Conservation (phyloP, 805 yeast genomes). For the Sporopachydermia lactativora region DNA sequence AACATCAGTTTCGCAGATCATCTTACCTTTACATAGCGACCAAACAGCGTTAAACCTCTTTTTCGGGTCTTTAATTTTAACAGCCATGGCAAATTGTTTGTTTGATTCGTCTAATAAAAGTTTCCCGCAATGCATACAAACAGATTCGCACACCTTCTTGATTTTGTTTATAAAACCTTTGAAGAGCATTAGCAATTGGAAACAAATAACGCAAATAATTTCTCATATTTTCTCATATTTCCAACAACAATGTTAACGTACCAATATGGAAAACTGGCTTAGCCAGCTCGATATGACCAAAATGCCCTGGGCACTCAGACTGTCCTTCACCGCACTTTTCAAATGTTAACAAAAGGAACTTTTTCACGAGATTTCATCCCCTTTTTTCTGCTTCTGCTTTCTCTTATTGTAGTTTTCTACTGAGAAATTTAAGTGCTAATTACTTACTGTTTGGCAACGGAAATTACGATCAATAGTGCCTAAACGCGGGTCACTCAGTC, state of each 20-base stretch:
- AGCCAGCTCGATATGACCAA: constrained; percentile 96
- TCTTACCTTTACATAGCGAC: constrained; percentile 81
- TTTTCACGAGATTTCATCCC: too few relatives aligned
- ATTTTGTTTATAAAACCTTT: constrained; percentile 70
- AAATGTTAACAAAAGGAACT: constrained; percentile 4
- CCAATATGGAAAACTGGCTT: constrained; percentile 98
- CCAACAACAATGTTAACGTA: too few relatives aligned
- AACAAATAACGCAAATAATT: too few relatives aligned
- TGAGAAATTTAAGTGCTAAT: too few relatives aligned
- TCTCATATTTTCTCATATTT: too few relatives aligned
- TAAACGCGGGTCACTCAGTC: constrained; percentile 90
- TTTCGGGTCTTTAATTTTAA: constrained; percentile 84
- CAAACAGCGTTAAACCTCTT: constrained; percentile 95
- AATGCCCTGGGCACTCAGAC: constrained; percentile 99
- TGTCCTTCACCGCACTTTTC: constrained; percentile 83
- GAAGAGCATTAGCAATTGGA: too few relatives aligned
- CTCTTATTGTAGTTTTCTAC: too few relatives aligned
- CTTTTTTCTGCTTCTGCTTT: too few relatives aligned
- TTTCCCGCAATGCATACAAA: constrained; percentile 98
- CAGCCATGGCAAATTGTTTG: constrained; percentile 73
- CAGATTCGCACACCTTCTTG: constrained; percentile 90
- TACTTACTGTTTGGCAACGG: constrained; percentile 78
- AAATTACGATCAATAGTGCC: constrained; percentile 96
- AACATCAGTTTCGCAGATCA: constrained; percentile 87
- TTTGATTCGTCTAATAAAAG: constrained; percentile 73